Conservation (phyloP, 2,329 filamentous ascomycete genomes). For the Colletotrichum orbiculare region DNA sequence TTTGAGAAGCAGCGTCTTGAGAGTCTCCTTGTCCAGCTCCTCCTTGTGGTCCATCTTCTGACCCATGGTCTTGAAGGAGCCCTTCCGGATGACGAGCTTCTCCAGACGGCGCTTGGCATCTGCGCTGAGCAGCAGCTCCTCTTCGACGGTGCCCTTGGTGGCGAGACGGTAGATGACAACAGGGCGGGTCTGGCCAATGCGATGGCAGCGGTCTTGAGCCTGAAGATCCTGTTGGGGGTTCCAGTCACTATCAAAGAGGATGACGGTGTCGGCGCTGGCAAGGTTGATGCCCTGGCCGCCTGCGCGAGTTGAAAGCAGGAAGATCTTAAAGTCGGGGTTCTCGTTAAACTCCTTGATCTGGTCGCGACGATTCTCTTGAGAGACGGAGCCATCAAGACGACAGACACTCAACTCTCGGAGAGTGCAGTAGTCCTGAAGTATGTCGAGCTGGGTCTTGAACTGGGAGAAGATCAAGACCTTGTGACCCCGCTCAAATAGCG, state of each 20-base stretch:
- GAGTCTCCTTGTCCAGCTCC: constrained; percentile 68
- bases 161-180: constrained; percentile 95
- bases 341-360: constrained; percentile 82
- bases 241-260: constrained; percentile 90
- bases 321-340: constrained; percentile 75
- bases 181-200: constrained; percentile 91
- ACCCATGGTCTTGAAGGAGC: constrained; percentile 78
- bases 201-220: constrained; percentile 93
- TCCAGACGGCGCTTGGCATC: constrained; percentile 93
- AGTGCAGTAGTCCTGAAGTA: constrained; percentile 89
- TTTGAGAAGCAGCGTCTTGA: constrained; percentile 72
- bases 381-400: constrained; percentile 89
- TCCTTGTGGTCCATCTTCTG: constrained; percentile 67
- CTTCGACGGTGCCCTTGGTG: constrained; percentile 92
- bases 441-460: constrained; percentile 93
- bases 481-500: constrained; percentile 78
- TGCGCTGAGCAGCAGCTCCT: constrained; percentile 85
- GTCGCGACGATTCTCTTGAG: constrained; percentile 75
- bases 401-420: constrained; percentile 84
- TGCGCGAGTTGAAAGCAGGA: constrained; percentile 89
- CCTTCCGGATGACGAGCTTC: constrained; percentile 95
- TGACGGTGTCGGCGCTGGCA: constrained; percentile 89
- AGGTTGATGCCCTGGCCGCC: constrained; percentile 97
- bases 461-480: constrained; percentile 97
- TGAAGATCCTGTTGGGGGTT: constrained; percentile 98